These are phyloP conservation scores for Silene conica DNA, from an alignment of 148 eudicot species.

Conservation along the genomic window DNA sequence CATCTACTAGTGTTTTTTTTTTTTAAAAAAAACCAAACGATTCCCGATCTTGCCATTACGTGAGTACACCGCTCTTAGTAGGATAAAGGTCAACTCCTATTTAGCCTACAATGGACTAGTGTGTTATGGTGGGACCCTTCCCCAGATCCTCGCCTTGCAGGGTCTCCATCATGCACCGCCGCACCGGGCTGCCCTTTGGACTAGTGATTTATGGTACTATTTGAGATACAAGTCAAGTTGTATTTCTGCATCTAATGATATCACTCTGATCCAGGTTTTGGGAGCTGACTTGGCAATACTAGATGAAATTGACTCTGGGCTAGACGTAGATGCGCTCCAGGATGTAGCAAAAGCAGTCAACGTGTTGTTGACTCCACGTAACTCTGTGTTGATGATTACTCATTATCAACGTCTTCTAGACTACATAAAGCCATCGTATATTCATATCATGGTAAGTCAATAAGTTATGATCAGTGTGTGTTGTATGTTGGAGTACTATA, in stretches of 20 bases:
- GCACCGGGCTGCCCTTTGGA: too few species aligned
- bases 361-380: conserved; percentile 61
- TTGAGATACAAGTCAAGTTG: neutral
- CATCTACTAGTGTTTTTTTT: neutral
- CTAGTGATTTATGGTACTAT: neutral
- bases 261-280: conserved; percentile 51
- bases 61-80: neutral
- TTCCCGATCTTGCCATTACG: neutral
- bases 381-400: conserved; percentile 92
- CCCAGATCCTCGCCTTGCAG: too few species aligned
- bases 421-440: conserved; percentile 64
- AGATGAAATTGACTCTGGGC: conserved; percentile 96
- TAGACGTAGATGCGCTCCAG: conserved; percentile 95
- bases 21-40: neutral
- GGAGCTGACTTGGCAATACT: conserved; percentile 92
- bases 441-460: conserved; percentile 82
- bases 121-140: too few species aligned
- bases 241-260: neutral
- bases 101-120: neutral
- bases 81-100: neutral
- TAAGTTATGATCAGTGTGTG: neutral
- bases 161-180: too few species aligned
- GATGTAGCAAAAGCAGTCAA: conserved; percentile 94
- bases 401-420: conserved; percentile 88
- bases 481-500: neutral